Percentiles rank a stretch among this genome's conserved stretches.
Conservation (phyloP, 768 basidiomycete genomes). For the Guyanaporus albipodus region DNA sequence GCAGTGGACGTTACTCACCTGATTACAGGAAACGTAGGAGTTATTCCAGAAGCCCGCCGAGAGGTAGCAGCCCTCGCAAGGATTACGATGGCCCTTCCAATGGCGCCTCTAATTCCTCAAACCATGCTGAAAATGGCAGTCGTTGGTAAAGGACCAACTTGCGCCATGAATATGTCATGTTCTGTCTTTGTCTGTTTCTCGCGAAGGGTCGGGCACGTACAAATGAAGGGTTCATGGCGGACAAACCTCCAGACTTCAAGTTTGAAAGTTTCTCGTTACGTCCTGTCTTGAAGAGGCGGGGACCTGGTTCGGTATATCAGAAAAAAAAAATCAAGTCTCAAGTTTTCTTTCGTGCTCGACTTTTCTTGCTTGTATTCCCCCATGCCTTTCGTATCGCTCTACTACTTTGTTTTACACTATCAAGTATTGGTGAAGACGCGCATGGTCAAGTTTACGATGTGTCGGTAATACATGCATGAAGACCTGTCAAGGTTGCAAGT, state of each 20-base stretch:
- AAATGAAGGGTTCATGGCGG: constrained; percentile 42
- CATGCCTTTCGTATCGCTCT: constrained; percentile 43
- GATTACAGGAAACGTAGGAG: constrained; percentile 73
- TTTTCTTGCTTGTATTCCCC: constrained; percentile 45
- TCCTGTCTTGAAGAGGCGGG: constrained; percentile 43
- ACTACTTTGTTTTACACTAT: constrained; percentile 44
- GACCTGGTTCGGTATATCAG: constrained; percentile 49
- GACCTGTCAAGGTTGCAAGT: constrained; percentile 23
- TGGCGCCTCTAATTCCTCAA: constrained; percentile 33
- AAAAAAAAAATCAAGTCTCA: constrained; percentile 63
- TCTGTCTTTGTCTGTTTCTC: constrained; percentile 27
- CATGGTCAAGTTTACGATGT: constrained; percentile 36
- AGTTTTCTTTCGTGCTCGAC: constrained; percentile 55
- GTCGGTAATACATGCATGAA: constrained; percentile 37
- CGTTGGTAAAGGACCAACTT: constrained; percentile 55
- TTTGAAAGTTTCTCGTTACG: constrained; percentile 50
- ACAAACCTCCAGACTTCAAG: constrained; percentile 40
- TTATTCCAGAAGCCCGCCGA: constrained; percentile 76
- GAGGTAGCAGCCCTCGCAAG: constrained; percentile 58
- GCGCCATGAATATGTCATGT: constrained; percentile 20
- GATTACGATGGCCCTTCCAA: constrained; percentile 45
- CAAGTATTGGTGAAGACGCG: constrained; percentile 36
- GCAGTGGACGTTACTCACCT: constrained; percentile 69
- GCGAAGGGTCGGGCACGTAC: constrained; percentile 42
- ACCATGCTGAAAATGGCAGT: constrained; percentile 40